Percentiles rank a stretch among this genome's conserved stretches.
These are phyloP conservation scores for Canavalia ensiformis DNA, from an alignment of 306 rosid species.

Conservation along the genomic window DNA sequence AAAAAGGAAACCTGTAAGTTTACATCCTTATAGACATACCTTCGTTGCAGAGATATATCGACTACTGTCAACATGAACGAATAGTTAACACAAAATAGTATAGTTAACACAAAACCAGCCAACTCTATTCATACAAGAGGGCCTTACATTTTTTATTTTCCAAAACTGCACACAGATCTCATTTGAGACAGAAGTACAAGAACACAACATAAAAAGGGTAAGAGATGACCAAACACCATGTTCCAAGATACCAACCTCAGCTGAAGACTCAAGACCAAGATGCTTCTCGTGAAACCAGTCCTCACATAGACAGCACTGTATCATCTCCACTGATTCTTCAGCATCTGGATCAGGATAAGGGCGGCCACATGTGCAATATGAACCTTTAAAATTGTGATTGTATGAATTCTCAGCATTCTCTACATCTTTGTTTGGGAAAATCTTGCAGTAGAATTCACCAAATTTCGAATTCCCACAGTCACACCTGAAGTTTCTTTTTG, in stretches of 20 bases:
- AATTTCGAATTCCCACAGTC: conserved; percentile 99
- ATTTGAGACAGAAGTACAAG: background rate
- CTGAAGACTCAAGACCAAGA: conserved; percentile 79
- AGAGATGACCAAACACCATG: conserved; percentile 16
- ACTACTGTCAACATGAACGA: conserved; percentile 10
- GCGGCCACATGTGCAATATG: conserved; percentile 89
- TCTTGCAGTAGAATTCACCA: conserved; percentile 88
- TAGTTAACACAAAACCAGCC: conserved; percentile 8
- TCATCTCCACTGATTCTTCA: conserved; percentile 96
- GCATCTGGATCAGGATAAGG: conserved; percentile 96
- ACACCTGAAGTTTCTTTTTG: conserved; percentile 93
- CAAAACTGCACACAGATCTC: conserved; percentile 26
- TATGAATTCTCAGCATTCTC: conserved; percentile 79
- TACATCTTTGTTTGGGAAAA: conserved; percentile 78
- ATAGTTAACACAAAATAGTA: background rate
- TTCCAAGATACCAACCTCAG: conserved; percentile 73
- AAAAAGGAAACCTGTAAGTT: background rate
- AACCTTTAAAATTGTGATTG: conserved; percentile 94
- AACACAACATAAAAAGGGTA: conserved; percentile 17
- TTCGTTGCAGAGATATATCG: conserved; percentile 1
- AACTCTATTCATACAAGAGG: conserved; percentile 10
- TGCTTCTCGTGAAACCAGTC: conserved; percentile 99
- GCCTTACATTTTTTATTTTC: background rate
- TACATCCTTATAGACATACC: conserved; percentile 10
- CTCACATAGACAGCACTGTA: conserved; percentile 95